phyloP scores from a whole-genome alignment of 352 stramenopile genomes.

The Saprolegnia diclina region DNA sequence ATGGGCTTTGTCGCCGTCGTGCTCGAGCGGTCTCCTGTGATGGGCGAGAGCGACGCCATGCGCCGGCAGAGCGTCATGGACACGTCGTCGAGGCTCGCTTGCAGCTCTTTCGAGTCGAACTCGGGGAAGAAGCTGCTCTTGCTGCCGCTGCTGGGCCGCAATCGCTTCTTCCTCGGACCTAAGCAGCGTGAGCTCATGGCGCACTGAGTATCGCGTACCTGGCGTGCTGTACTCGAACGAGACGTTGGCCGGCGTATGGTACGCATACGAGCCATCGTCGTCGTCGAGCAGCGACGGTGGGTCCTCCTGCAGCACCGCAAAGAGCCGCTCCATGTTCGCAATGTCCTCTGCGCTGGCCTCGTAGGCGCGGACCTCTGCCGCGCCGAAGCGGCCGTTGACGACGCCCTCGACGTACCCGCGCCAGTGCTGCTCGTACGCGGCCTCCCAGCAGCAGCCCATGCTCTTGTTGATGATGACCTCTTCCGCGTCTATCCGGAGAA shows the following conservation, averaged over 20 bases:
- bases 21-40: slow-evolving; percentile 28
- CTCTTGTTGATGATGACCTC: neutral
- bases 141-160: slow-evolving; percentile 10
- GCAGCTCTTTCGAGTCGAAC: slow-evolving; percentile 57
- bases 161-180: slow-evolving; percentile 12
- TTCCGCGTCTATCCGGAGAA: neutral
- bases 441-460: slow-evolving; percentile 17
- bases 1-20: slow-evolving; percentile 3
- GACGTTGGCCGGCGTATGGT: slow-evolving; percentile 27
- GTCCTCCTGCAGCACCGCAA: slow-evolving; percentile 6
- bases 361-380: neutral
- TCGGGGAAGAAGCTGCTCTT: slow-evolving; percentile 42
- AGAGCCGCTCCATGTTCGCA: slow-evolving; percentile 1
- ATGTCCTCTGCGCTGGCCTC: slow-evolving; percentile 14
- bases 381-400: neutral
- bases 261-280: slow-evolving; percentile 8
- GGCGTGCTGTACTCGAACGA: slow-evolving; percentile 74
- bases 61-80: slow-evolving; percentile 50
- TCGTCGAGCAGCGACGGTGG: neutral
- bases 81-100: slow-evolving; percentile 29
- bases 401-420: slow-evolving; percentile 10
- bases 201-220: slow-evolving; percentile 3
- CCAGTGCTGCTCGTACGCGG: slow-evolving; percentile 15
- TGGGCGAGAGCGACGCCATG: slow-evolving; percentile 57
- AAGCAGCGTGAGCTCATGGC: neutral